Base-by-base conservation (phyloP, 257 asterid species). In the Lycium barbarum region DNA sequence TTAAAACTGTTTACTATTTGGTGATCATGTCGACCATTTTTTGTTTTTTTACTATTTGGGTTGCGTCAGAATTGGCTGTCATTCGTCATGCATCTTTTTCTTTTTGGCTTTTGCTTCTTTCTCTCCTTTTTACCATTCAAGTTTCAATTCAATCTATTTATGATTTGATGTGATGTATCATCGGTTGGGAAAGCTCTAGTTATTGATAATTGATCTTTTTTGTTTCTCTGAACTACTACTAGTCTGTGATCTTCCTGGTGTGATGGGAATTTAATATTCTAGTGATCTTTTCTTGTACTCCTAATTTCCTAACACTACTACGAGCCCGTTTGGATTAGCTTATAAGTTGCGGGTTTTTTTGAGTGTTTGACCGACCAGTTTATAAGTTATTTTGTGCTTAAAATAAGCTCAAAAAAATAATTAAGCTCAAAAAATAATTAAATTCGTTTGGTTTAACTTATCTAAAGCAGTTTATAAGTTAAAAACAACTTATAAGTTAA, bases 101-200 rank as follows among this genome's bases (percentile, higher is more conserved):
- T 12, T 33, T 55, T 14, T 13, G 3, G 22, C 17, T 15, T 79
- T 79, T 15, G 35, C 66, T 55, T 78, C 65, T 57, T 6, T 80
- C 22, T 11, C 72, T 22, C 38, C 12, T 22, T 81, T n/a, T 61
- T 49, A 61, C 22, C 59, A 62, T 59, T 81, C 84, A 40, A 43
- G 40, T 81, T 57, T 80, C 33, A 36, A 1, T 79, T 33, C 66
- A 57, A 55, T 79, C 33, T 57, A 3, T 8, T 12, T 80, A 15
- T 58, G 71, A 58, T 55, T 62, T 81, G 47, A 59, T 9, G 9
- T 43, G 84, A 81, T 81, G 84, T 76, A 51, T 76, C 14, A 76
- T 76, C 22, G 6, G 45, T 22, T 22, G 81, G 45, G 62, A 51
- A 74, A 22, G 43, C 62, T 76, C 45, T 22, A 22, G 22, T 49